Evolutionary conservation across 2,329 filamentous ascomycete species (phyloP), one percentile per base, ranked within the genome.

Genomic region (Colletotrichum cereale): DNA sequence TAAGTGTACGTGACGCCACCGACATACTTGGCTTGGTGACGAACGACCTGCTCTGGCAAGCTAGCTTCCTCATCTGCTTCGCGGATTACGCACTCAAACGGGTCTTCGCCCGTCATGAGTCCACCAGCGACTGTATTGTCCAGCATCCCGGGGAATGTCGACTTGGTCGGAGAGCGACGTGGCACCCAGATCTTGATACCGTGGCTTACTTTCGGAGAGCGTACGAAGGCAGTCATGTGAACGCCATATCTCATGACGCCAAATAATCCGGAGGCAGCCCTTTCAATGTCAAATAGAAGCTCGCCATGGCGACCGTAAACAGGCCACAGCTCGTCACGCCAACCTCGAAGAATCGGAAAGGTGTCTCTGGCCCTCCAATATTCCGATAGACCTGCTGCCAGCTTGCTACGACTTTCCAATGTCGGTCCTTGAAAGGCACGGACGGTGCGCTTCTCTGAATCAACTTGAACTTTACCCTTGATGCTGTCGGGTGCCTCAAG

Each of bases 91-190:
- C 92, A 94, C 78, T 96, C 94, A 60, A 95, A 92, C 0, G 93
- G 92, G 29, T 87, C 87, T 80, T 98, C 95, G 18, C 91, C 92
- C 0, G 93, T 93, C 79, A 92, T 91, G 75, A 98, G 91, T 0
- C 94, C 88, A n/a, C 88, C 88, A 0, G 95, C 96, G 8, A 97
- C 96, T 1, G 95, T 95, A 80, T 98, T 99, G 81, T 99, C 96
- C 75, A 99, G 86, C 88, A 98, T 95, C n/a, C 92, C 88, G 0
- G 92, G 92, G 78, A 96, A 99, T 0, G 95, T 98, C 75, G 93
- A 90, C 85, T 98, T 99, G 70, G 85, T 88, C 62, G 85, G 86
- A 16, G 95, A 89, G 12, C 96, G 88, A 56, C 91, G 88, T 4
- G 96, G 93, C 2, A 97, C 89, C 96, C 96, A 98, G 50, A 99